phyloP scores from a whole-genome alignment of 2,329 filamentous ascomycete genomes.

The Orbilia ellipsospora region DNA sequence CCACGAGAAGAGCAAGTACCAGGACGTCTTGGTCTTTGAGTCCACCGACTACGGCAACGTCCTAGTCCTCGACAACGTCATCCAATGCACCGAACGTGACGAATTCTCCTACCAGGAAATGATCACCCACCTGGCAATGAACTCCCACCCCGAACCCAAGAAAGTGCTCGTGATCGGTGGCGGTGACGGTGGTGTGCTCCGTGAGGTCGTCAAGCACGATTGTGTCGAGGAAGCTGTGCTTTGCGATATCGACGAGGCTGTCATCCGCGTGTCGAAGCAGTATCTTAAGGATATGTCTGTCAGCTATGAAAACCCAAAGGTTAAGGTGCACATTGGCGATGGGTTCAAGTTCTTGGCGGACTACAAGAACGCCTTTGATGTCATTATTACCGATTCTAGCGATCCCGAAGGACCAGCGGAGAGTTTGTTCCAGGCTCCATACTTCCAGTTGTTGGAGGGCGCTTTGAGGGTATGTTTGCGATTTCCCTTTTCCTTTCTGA shows the following conservation, averaged over 20 bases:
- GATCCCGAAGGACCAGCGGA: conserved; percentile 97
- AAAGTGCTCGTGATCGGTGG: conserved; percentile 98
- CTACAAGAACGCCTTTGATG: conserved; percentile 96
- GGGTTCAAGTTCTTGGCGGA: conserved; percentile 98
- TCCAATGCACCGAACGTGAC: conserved; percentile 97
- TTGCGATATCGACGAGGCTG: conserved; percentile 99
- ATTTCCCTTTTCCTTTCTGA: neutral
- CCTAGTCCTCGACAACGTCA: conserved; percentile 97
- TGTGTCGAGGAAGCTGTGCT: conserved; percentile 94
- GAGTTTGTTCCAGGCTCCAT: conserved; percentile 96
- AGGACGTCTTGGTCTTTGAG: conserved; percentile 97
- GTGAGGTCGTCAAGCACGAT: conserved; percentile 99
- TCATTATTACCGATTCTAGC: conserved; percentile 99
- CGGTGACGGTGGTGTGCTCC: conserved; percentile 95
- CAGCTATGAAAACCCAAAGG: conserved; percentile 92
- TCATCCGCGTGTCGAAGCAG: conserved; percentile 98
- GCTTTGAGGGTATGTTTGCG: conserved; percentile 65
- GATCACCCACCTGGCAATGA: conserved; percentile 98
- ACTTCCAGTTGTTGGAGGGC: conserved; percentile 92
- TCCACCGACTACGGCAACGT: conserved; percentile 96
- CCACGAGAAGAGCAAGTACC: conserved; percentile 99
- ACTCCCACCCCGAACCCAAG: conserved; percentile 97
- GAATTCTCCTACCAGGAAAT: conserved; percentile 99
- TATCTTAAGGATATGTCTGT: conserved; percentile 94
- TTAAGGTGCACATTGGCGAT: conserved; percentile 91